Evolutionary conservation across 805 yeast genomes (phyloP), one percentile per base, ranked within the genome.

Genomic region (Nakazawaea wickerhamii): DNA sequence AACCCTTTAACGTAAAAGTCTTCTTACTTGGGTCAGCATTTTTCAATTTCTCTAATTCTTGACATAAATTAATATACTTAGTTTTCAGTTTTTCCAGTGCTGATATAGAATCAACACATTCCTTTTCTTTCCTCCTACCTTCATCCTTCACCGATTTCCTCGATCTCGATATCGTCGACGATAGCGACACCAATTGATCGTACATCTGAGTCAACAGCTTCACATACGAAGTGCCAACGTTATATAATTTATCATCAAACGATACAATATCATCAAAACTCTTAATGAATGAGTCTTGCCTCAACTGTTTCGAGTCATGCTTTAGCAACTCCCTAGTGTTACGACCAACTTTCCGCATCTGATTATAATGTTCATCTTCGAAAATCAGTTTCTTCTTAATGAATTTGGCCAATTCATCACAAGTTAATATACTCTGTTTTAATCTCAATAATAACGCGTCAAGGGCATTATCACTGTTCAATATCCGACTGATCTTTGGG

Each of bases 81-180:
- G 66, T 52, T 60, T 84, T 86, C 13, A 97, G 95, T 73, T 91
- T 91, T 50, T 87, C 96, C 1, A 95, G 96, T 33, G 77, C 75
- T 43, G 70, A 67, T 38, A 89, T 90, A 5, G 96, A 79, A 44
- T 93, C 98, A 10, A 70, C 55, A 27, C 89, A 90, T 46, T 84
- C 95, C 55, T 84, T 88, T 57, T 93, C 99, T 51, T 81, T 76
- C 38, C 85, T 71, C 54, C 77, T 73, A 33, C 89, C 87, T 44
- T 84, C 85, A 37, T 93, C 98, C 59, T 93, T 93, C 41, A 80
- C 65, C 26, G 71, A 52, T 59, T 90, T 93, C 51, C 99, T 73
- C 48, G 80, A 68, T 46, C 84, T 76, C 9, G 85, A 71, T 49
- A 89, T 78, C 3, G 88, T 77, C 15, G 77, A 70, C 14, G 85